Base-by-base conservation (phyloP, 495 filamentous ascomycete species). In the Peziza echinospora region DNA sequence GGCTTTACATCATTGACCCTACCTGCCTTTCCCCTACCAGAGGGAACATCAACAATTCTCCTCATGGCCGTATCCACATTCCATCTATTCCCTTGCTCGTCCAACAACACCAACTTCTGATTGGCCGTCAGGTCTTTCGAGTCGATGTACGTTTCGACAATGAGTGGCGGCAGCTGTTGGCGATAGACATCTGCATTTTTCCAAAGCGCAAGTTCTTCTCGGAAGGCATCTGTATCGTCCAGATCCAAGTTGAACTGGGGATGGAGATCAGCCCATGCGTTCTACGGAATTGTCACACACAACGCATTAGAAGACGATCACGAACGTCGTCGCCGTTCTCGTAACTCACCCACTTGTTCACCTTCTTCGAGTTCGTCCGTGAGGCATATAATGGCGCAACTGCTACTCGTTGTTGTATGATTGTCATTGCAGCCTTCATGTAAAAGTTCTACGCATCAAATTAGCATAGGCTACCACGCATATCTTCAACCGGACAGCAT, bases 61-160 rank as follows among this genome's bases (percentile, higher is more conserved):
- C 78, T 76, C 46, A 93, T 64, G 26, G 82, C 80, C 58, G 93
- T 85, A 45, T 76, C 60, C 17, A 93, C 85, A 69, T 96, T 84
- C 83, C 84, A 93, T 45, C 81, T 68, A 65, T 86, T 85, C 44
- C 85, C 87, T 57, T 82, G 68, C 17, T 87, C 82, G 60, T 97
- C 89, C 26, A 86, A 63, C 46, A 86, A 70, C 16, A 92, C 83
- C 45, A 97, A 64, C 51, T 76, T 87, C 63, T 96, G 85, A 52
- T 77, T 92, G 53, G 73, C 76, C 10, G 79, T 82, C 44, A 96
- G 71, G 28, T 75, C 75, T 43, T 76, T 76, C 21, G 79, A 73
- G 63, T 94, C 85, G 24, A 97, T 64, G 56, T 78, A 94, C 23
- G 81, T 80, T 64, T 97, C 89, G 60, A 97, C 79, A 47, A 89